Conservation (phyloP, 768 basidiomycete genomes). For the Daedaleopsis nitida region DNA sequence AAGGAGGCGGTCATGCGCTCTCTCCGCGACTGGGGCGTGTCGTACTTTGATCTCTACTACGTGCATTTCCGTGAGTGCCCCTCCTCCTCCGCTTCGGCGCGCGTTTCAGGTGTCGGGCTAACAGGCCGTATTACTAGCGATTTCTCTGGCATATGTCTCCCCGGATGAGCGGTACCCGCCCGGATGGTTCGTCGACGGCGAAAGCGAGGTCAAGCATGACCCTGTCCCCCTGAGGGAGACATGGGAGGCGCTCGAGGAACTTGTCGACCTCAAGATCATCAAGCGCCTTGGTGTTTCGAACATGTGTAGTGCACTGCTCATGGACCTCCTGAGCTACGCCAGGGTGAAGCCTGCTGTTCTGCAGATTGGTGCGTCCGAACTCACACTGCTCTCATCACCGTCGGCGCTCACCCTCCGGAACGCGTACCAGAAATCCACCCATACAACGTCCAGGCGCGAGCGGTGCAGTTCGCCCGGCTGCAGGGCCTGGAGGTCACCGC, state of each 20-base stretch:
- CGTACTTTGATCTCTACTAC: constrained; percentile 35
- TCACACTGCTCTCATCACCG: neutral
- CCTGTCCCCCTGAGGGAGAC: constrained; percentile 39
- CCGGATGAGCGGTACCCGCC: constrained; percentile 41
- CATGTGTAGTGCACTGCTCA: constrained; percentile 35
- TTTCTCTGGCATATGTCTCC: constrained; percentile 42
- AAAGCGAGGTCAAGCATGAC: constrained; percentile 33
- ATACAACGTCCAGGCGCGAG: constrained; percentile 34
- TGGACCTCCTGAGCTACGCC: constrained; percentile 42
- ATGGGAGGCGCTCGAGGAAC: constrained; percentile 45
- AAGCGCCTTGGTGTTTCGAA: constrained; percentile 44
- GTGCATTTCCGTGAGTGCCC: constrained; percentile 27
- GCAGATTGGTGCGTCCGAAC: constrained; percentile 34
- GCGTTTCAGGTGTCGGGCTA: neutral
- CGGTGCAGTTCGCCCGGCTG: constrained; percentile 29
- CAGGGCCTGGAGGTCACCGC: constrained; percentile 35
- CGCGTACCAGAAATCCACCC: constrained; percentile 36
- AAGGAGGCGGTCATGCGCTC: constrained; percentile 33
- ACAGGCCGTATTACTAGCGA: constrained; percentile 34
- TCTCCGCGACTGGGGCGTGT: constrained; percentile 41
- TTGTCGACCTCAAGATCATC: constrained; percentile 38
- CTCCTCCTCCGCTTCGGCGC: no score
- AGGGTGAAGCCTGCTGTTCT: constrained; percentile 39
- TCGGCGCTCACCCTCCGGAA: neutral
- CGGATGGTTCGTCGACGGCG: constrained; percentile 41